These are phyloP conservation scores for Saccharomyces hybrid DNA, from an alignment of 1,139 yeast genomes.

Conservation along the genomic window DNA sequence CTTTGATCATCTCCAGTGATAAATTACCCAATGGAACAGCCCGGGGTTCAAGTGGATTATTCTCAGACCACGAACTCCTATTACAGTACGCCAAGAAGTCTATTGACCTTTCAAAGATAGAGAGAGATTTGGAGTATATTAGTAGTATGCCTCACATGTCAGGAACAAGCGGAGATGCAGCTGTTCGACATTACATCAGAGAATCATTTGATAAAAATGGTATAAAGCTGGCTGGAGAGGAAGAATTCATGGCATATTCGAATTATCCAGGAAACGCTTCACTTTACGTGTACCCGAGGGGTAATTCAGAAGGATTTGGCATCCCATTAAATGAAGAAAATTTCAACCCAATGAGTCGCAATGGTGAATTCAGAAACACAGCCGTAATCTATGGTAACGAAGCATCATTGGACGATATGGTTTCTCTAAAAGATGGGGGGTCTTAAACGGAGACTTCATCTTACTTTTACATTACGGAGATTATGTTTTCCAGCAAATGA, in stretches of 20 bases:
- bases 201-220: slow-evolving; percentile 53
- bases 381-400: slow-evolving; percentile 50
- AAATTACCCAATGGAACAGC: slow-evolving; percentile 43
- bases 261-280: slow-evolving; percentile 45
- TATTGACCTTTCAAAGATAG: slow-evolving; percentile 52
- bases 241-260: slow-evolving; percentile 46
- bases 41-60: slow-evolving; percentile 48
- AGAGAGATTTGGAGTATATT: slow-evolving; percentile 65
- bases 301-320: background rate
- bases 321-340: slow-evolving; percentile 34
- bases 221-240: slow-evolving; percentile 43
- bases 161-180: slow-evolving; percentile 78
- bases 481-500: slow-evolving; percentile 46
- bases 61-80: slow-evolving; percentile 46
- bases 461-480: slow-evolving; percentile 56
- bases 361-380: slow-evolving; percentile 48
- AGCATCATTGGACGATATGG: slow-evolving; percentile 56
- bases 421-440: slow-evolving; percentile 35
- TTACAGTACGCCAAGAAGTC: slow-evolving; percentile 41
- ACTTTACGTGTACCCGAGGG: background rate
- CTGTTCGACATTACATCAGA: slow-evolving; percentile 59
- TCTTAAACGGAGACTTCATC: slow-evolving; percentile 39
- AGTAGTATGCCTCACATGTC: slow-evolving; percentile 81
- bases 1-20: slow-evolving; percentile 50
- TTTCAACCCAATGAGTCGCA: slow-evolving; percentile 62